Evolutionary conservation across 83 land plant genomes (phyloP).

Genomic region (Diphasiastrum complanatum): DNA sequence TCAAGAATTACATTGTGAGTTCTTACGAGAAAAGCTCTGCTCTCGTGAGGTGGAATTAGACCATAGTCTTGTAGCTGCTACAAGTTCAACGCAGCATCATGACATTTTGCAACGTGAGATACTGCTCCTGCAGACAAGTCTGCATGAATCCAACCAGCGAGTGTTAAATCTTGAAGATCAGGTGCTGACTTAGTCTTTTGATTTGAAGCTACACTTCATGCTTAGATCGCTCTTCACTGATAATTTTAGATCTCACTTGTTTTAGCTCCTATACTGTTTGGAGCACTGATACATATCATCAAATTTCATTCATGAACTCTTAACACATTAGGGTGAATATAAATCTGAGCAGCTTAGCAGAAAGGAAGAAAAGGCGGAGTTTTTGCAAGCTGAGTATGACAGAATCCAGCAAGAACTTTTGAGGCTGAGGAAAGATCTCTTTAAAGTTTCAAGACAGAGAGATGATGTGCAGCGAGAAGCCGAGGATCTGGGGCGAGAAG

Average conservation of each 20-base stretch:
- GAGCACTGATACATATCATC: too few species aligned
- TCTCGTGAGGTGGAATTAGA: constrained; percentile 28
- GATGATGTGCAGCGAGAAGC: constrained; percentile 34
- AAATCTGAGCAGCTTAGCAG: constrained; percentile 14
- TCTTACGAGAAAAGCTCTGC: constrained; percentile 24
- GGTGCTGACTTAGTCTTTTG: too few species aligned
- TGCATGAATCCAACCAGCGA: constrained; percentile 26
- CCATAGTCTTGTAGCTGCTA: constrained; percentile 9
- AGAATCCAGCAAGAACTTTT: too few species aligned
- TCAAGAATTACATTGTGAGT: too few species aligned
- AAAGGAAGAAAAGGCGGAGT: constrained; percentile 18
- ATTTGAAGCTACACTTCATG: too few species aligned
- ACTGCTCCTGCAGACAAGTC: constrained; percentile 14
- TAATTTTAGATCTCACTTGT: neutral
- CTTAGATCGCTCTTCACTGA: constrained; percentile 2
- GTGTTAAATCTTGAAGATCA: constrained; percentile 12
- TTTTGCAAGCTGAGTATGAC: constrained; percentile 11
- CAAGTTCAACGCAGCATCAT: constrained; percentile 2
- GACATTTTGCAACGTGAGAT: constrained; percentile 23
- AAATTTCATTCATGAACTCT: neutral
- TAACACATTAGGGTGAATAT: too few species aligned
- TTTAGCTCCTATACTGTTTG: neutral
- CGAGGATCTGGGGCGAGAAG: constrained; percentile 38
- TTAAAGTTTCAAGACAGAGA: constrained; percentile 17
- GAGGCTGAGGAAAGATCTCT: constrained; percentile 23